Base-by-base conservation (phyloP, 192 early-diverging fungal genomes). In the Coemansia sp. region DNA sequence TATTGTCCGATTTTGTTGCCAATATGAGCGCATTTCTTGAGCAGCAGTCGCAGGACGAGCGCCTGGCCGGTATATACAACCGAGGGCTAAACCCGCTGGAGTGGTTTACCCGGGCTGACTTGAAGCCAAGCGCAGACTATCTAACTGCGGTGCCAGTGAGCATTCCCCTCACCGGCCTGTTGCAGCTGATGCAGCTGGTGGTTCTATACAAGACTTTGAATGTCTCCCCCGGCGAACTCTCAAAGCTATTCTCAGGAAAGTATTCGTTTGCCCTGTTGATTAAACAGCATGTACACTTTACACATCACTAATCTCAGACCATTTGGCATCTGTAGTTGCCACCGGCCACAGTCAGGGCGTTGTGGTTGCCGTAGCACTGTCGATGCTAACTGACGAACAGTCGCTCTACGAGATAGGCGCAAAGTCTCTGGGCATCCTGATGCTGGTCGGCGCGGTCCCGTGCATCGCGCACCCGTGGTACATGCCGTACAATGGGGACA, bases 301-400 rank as follows among this genome's bases (percentile, higher is more conserved):
- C 43, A 45, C 43, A 4, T 1, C 15, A 15, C 23, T 51, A 39
- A 15, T 14, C 5, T 40, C n/a, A n/a, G n/a, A n/a, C n/a, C n/a
- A n/a, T n/a, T 34, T 26, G 3, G 12, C 17, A 23, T 0, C 0
- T 44, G 17, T 71, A 73, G 62, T 50, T 17, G 50, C 55, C 6
- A 88, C 87, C 38, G 92, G 90, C 26, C 92, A 95, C 67, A 87
- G 84, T 48, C 92, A 95, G 65, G 91, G 92, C 21, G 84, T 95
- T 36, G 85, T 88, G 28, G 79, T 87, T 15, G 90, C 94, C 12
- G 83, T 90, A 5, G 91, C 86, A 34, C 83, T 97, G 58, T 82
- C 94, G 1, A 55, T 83, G 15, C 83, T 91, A 6, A 69, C 82
- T 31, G 87, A 89, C n/a, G 85, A 89, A 40, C 77, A 90, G 45